Conservation (phyloP, 2,329 filamentous ascomycete genomes). For the Pseudocercospora crystallina region DNA sequence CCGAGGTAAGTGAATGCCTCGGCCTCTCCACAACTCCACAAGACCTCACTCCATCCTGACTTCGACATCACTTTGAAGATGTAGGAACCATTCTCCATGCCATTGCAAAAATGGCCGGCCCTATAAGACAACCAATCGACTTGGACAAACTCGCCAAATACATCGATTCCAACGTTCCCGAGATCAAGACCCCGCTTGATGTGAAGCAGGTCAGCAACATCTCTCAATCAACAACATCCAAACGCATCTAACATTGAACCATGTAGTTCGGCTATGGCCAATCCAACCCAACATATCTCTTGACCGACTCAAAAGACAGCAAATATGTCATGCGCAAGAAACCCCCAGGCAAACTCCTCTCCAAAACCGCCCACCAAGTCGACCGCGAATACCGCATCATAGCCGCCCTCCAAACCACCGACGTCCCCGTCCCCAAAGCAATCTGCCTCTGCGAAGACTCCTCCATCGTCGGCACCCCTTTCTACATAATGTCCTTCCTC, state of each 20-base stretch:
- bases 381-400: slow-evolving; percentile 94
- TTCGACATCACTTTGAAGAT: no score
- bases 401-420: slow-evolving; percentile 72
- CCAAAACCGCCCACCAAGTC: slow-evolving; percentile 91
- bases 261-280: slow-evolving; percentile 91
- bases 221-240: slow-evolving; percentile 1
- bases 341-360: slow-evolving; percentile 89
- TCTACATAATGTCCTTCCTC: slow-evolving; percentile 96
- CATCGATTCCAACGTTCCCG: slow-evolving; percentile 73
- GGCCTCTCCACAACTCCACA: no score
- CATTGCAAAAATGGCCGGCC: slow-evolving; percentile 67
- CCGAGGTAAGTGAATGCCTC: no score
- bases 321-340: slow-evolving; percentile 95
- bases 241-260: neutral
- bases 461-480: slow-evolving; percentile 78
- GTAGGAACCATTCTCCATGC: no score
- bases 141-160: slow-evolving; percentile 75
- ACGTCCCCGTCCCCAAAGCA: slow-evolving; percentile 81
- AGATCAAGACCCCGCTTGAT: slow-evolving; percentile 78
- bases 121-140: slow-evolving; percentile 87
- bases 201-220: slow-evolving; percentile 72
- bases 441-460: slow-evolving; percentile 84
- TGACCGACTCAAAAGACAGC: slow-evolving; percentile 68
- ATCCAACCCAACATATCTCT: slow-evolving; percentile 94
- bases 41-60: no score